Conservation (phyloP, 345 rosid genomes). For the Rhizophora mangle region DNA sequence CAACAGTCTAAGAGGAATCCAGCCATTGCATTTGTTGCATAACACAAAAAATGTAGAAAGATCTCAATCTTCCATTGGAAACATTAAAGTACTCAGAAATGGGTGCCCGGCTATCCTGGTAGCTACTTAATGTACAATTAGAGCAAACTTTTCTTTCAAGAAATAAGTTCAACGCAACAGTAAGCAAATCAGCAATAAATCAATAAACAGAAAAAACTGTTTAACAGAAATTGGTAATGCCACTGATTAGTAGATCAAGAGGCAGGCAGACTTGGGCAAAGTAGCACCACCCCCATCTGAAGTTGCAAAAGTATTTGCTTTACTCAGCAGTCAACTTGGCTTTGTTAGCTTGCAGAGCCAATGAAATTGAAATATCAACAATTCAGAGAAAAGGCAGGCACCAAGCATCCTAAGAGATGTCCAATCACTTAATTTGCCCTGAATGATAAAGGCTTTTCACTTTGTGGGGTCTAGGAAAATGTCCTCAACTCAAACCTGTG, state of each 20-base stretch:
- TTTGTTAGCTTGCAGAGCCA: constrained; percentile 18
- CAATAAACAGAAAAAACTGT: not conserved
- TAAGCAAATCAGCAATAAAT: not conserved
- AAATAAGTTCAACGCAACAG: not conserved
- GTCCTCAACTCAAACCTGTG: no score
- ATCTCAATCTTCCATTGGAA: no score
- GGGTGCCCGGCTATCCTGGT: not conserved
- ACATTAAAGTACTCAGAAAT: not conserved
- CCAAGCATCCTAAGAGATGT: no score
- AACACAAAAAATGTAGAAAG: no score
- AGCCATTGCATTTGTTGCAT: no score
- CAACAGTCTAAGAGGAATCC: no score
- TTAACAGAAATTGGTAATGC: constrained; percentile 5
- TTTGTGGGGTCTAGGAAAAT: no score
- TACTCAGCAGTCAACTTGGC: constrained; percentile 22
- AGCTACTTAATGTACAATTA: not conserved
- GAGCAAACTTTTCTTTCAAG: not conserved
- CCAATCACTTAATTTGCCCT: no score
- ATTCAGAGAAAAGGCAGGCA: not conserved
- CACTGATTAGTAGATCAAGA: constrained; percentile 13
- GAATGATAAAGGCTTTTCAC: no score
- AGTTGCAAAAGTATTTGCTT: constrained; percentile 19
- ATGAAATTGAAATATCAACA: constrained; percentile 6
- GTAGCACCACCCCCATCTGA: constrained; percentile 4
- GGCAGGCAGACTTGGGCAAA: constrained; percentile 9